Percentiles rank a stretch among this genome's conserved stretches.
Conservation (phyloP, 208 protist genomes). For the Acanthamoeba triangularis region DNA sequence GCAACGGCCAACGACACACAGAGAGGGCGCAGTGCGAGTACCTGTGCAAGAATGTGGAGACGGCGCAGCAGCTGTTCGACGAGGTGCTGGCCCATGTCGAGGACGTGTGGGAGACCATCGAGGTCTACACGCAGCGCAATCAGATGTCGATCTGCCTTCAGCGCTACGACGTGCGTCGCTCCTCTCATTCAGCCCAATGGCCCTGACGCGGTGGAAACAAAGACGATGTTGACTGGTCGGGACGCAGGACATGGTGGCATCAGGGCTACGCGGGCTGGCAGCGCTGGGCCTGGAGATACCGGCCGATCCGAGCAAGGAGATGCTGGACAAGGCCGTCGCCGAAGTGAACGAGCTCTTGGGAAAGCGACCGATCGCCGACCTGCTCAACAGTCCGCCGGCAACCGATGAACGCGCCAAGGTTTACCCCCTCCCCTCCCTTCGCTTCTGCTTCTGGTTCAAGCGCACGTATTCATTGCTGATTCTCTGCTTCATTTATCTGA, state of each 20-base stretch:
- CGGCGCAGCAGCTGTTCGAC: slow-evolving; percentile 23
- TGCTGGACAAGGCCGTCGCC: background rate
- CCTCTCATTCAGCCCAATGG: no score
- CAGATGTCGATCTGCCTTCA: background rate
- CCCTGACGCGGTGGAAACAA: no score
- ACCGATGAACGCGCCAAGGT: slow-evolving; percentile 42
- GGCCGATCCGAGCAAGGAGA: background rate
- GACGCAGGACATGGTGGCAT: slow-evolving; percentile 30
- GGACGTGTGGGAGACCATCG: slow-evolving; percentile 23
- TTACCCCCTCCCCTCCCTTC: no score
- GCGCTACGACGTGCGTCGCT: slow-evolving; percentile 57
- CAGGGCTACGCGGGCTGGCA: background rate
- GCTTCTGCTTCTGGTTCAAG: no score
- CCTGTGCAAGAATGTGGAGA: slow-evolving; percentile 56
- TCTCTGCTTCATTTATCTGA: background rate
- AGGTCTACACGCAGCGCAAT: slow-evolving; percentile 42
- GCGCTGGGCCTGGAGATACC: slow-evolving; percentile 2
- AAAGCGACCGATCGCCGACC: background rate
- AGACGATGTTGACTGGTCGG: background rate
- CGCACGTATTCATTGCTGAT: background rate
- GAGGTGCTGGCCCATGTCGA: background rate
- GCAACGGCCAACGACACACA: background rate
- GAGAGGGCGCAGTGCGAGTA: slow-evolving; percentile 68
- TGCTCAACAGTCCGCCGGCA: background rate
- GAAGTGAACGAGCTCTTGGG: slow-evolving; percentile 10